A percentile compares a stretch with the other conserved stretches of the same genome.
Evolutionary conservation across 2,329 filamentous ascomycete genomes (phyloP).

Genomic region (Nigrospora oryzae): DNA sequence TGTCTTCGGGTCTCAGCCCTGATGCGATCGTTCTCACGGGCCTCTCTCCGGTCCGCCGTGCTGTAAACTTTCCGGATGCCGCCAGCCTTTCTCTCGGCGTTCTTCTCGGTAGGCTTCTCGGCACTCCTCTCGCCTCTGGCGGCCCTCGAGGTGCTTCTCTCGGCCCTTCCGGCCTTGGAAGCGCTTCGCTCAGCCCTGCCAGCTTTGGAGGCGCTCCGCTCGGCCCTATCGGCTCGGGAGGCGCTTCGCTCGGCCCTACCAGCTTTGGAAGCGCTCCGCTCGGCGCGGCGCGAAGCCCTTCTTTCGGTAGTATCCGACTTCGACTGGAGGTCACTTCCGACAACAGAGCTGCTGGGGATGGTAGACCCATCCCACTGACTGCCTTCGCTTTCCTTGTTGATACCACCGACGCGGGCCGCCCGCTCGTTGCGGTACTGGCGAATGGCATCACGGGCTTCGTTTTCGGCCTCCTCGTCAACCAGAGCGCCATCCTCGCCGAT

Average conservation of each 20-base stretch:
- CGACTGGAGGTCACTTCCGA: slow-evolving; percentile 50
- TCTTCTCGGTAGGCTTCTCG: background rate
- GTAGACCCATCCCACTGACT: slow-evolving; percentile 69
- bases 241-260: too few species aligned
- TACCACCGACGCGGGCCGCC: slow-evolving; percentile 75
- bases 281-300: slow-evolving; percentile 21
- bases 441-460: slow-evolving; percentile 58
- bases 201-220: slow-evolving; percentile 1
- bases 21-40: slow-evolving; percentile 44
- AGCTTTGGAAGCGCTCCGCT: background rate
- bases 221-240: too few species aligned
- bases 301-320: slow-evolving; percentile 47
- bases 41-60: slow-evolving; percentile 43
- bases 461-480: slow-evolving; percentile 57
- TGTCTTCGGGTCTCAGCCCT: slow-evolving; percentile 47
- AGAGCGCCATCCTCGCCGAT: slow-evolving; percentile 51
- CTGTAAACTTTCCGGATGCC: slow-evolving; percentile 57
- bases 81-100: slow-evolving; percentile 14
- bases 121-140: background rate
- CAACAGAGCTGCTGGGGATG: slow-evolving; percentile 57
- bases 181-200: too few species aligned
- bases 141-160: background rate
- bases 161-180: too few species aligned
- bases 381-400: slow-evolving; percentile 77
- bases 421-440: slow-evolving; percentile 81